phyloP scores from a whole-genome alignment of 2,329 filamentous ascomycete species.

The Neodidymelliopsis sp. region DNA sequence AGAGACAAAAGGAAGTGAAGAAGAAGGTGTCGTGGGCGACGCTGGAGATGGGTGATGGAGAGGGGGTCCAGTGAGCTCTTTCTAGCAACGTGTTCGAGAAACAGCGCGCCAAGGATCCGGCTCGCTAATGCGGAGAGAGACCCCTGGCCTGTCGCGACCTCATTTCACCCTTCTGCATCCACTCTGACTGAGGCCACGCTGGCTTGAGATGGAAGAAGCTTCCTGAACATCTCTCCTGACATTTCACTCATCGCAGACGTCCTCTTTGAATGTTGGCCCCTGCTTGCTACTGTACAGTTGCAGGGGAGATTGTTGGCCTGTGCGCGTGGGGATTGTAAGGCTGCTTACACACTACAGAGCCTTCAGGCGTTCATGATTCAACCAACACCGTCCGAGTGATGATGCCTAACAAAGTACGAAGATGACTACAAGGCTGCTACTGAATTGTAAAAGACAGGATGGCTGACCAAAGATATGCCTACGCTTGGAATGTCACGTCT shows the following conservation, averaged over 20 bases:
- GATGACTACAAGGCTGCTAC: no score
- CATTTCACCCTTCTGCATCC: conserved; percentile 14
- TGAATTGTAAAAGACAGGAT: no score
- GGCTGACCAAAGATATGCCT: background rate
- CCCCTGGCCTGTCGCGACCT: conserved; percentile 9
- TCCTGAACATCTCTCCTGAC: conserved; percentile 4
- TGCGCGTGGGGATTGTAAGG: conserved; percentile 4
- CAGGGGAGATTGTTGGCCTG: background rate
- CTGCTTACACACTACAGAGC: background rate
- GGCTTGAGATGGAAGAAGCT: conserved; percentile 22
- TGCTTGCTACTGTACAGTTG: background rate
- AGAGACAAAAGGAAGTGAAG: conserved; percentile 43
- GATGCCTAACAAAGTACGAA: no score
- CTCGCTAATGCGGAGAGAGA: conserved; percentile 21
- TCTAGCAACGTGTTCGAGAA: conserved; percentile 42
- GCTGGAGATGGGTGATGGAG: conserved; percentile 39
- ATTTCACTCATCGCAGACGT: background rate
- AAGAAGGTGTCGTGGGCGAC: conserved; percentile 34
- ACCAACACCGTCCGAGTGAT: no score
- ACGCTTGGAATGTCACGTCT: no score
- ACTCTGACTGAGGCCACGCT: conserved; percentile 31
- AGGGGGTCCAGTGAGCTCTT: conserved; percentile 40
- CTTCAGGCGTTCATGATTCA: no score
- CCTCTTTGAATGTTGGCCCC: no score
- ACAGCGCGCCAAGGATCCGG: conserved; percentile 15